Conservation (phyloP, 2,329 filamentous ascomycete genomes). For the Alternaria rosae region DNA sequence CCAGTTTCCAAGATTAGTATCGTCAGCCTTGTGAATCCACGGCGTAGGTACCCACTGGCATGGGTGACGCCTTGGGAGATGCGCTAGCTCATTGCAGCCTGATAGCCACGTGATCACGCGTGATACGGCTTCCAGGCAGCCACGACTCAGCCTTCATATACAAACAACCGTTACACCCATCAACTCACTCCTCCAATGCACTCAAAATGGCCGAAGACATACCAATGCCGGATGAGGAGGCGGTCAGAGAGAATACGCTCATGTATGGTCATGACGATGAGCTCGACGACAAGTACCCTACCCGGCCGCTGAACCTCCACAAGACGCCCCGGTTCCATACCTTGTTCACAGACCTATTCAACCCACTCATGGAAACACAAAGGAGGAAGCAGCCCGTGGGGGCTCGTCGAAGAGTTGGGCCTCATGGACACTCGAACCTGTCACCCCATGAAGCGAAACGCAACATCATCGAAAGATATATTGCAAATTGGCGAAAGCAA, state of each 20-base stretch:
- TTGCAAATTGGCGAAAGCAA: slow-evolving; percentile 83
- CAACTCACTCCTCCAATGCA: slow-evolving; percentile 14
- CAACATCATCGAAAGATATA: slow-evolving; percentile 84
- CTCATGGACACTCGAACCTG: slow-evolving; percentile 64
- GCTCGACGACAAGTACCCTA: slow-evolving; percentile 69
- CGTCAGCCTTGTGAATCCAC: slow-evolving; percentile 12
- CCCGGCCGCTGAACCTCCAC: slow-evolving; percentile 80
- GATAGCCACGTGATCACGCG: slow-evolving; percentile 27
- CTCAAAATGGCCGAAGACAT: slow-evolving; percentile 40
- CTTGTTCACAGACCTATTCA: slow-evolving; percentile 79
- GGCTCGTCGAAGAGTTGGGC: slow-evolving; percentile 65
- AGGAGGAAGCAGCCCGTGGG: slow-evolving; percentile 69
- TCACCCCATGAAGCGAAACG: slow-evolving; percentile 80
- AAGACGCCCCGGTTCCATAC: slow-evolving; percentile 84
- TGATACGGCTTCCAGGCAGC: slow-evolving; percentile 20
- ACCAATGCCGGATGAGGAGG: slow-evolving; percentile 53
- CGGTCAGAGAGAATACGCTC: slow-evolving; percentile 56
- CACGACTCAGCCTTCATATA: slow-evolving; percentile 10
- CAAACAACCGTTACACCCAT: neutral
- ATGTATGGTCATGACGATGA: slow-evolving; percentile 58
- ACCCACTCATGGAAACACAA: slow-evolving; percentile 79
- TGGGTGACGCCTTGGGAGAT: slow-evolving; percentile 4
- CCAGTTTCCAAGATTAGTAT: slow-evolving; percentile 15
- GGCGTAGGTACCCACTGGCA: slow-evolving; percentile 11
- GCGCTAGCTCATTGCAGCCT: slow-evolving; percentile 13